phyloP scores from a whole-genome alignment of 169 alveolate species.

The Babesia bovis region DNA sequence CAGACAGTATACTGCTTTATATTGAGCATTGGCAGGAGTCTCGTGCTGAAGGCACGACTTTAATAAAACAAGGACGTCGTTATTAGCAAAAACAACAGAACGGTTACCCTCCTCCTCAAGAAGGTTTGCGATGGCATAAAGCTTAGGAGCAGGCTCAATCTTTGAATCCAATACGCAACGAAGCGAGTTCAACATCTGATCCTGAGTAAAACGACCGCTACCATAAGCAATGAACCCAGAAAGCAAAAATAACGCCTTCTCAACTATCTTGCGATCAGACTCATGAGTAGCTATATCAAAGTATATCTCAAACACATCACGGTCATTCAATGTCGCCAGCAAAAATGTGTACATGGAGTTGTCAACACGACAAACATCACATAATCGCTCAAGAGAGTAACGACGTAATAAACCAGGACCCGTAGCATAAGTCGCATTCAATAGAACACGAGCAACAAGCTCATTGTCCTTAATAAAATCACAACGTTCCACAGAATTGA shows the following conservation, averaged over 20 bases:
- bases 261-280: slow-evolving; percentile 29
- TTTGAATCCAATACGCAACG: slow-evolving; percentile 3
- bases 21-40: slow-evolving; percentile 68
- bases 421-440: slow-evolving; percentile 62
- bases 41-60: slow-evolving; percentile 54
- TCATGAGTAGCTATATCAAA: slow-evolving; percentile 61
- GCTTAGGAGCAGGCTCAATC: slow-evolving; percentile 39
- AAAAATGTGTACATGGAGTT: slow-evolving; percentile 17
- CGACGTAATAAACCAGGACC: slow-evolving; percentile 57
- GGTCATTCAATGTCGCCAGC: slow-evolving; percentile 34
- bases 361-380: slow-evolving; percentile 56
- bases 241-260: slow-evolving; percentile 41
- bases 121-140: slow-evolving; percentile 56
- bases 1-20: slow-evolving; percentile 72
- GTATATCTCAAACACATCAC: slow-evolving; percentile 55
- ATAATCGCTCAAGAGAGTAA: slow-evolving; percentile 55
- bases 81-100: slow-evolving; percentile 58
- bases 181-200: slow-evolving; percentile 30
- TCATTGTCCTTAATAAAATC: slow-evolving; percentile 36
- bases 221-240: slow-evolving; percentile 52
- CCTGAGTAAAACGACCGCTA: slow-evolving; percentile 17
- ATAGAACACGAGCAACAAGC: slow-evolving; percentile 19
- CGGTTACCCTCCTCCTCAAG: slow-evolving; percentile 35
- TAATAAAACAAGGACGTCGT: slow-evolving; percentile 45
- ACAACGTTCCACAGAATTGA: slow-evolving; percentile 41